A percentile compares a stretch with the other conserved stretches of the same genome.
These are phyloP conservation scores for Curvularia sp. DNA, from an alignment of 2,329 filamentous ascomycete species.

Conservation along the genomic window DNA sequence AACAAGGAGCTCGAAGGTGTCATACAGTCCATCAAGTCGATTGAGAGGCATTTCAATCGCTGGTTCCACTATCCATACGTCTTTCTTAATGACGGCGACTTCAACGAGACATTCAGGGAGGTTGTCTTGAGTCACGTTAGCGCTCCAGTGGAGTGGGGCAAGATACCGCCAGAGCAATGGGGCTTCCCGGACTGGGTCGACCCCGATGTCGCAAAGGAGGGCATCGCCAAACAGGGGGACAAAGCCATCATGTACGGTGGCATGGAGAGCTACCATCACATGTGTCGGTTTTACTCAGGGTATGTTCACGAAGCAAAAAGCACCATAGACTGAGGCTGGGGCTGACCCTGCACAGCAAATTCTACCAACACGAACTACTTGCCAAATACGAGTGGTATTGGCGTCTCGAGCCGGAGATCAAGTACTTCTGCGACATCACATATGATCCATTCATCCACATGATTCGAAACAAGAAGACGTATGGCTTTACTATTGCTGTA, in stretches of 20 bases:
- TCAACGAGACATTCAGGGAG: constrained; percentile 93
- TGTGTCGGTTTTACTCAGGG: constrained; percentile 99
- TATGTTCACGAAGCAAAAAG: constrained; percentile 53
- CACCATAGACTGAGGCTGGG: not conserved
- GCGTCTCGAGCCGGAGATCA: constrained; percentile 98
- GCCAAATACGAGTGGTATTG: constrained; percentile 99
- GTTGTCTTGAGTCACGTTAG: constrained; percentile 91
- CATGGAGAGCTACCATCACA: constrained; percentile 97
- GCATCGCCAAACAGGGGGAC: constrained; percentile 95
- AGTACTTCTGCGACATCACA: constrained; percentile 99
- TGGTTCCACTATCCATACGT: constrained; percentile 99
- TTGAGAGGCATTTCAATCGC: constrained; percentile 97
- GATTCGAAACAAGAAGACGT: constrained; percentile 94
- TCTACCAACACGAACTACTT: constrained; percentile 95
- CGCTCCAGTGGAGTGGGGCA: constrained; percentile 86
- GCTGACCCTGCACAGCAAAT: constrained; percentile 67
- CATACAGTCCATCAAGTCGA: constrained; percentile 94
- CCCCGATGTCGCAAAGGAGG: constrained; percentile 90
- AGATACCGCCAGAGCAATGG: constrained; percentile 91
- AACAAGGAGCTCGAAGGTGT: constrained; percentile 98
- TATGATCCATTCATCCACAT: constrained; percentile 98
- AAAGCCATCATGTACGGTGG: constrained; percentile 99
- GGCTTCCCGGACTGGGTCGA: constrained; percentile 97
- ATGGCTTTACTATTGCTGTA: constrained; percentile 97
- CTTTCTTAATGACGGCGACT: constrained; percentile 96